These are phyloP conservation scores for Rhodamnia rubescens DNA, from an alignment of 345 rosid species.

Conservation along the genomic window DNA sequence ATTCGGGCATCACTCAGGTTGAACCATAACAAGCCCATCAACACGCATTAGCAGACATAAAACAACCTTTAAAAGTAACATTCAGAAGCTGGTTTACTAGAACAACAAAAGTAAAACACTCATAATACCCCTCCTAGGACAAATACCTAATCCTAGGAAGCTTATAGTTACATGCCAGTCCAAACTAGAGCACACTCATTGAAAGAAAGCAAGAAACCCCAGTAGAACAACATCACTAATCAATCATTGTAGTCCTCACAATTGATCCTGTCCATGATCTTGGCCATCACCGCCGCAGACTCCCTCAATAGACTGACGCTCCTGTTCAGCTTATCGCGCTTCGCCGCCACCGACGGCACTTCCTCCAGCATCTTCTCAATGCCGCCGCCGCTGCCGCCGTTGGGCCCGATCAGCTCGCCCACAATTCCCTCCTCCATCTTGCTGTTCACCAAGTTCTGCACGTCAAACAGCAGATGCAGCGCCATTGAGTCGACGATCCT, in stretches of 20 bases:
- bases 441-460: conserved; percentile 3
- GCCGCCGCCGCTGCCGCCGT: not conserved
- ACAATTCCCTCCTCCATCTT: conserved; percentile 10
- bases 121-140: not conserved
- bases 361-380: conserved; percentile 17
- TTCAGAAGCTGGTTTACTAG: conserved; percentile 4
- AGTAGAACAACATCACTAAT: not conserved
- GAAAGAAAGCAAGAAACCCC: not conserved
- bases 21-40: not conserved
- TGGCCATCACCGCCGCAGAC: conserved; percentile 7
- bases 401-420: conserved; percentile 7
- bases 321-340: conserved; percentile 14
- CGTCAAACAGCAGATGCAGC: not conserved
- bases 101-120: not conserved
- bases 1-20: not conserved
- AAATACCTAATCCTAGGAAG: not conserved
- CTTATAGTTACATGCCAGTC: not conserved
- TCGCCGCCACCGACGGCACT: conserved; percentile 1
- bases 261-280: conserved; percentile 2
- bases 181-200: not conserved
- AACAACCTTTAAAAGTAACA: not conserved
- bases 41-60: not conserved
- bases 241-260: not conserved
- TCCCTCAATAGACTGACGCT: conserved; percentile 10
- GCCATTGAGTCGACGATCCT: conserved; percentile 20